These are phyloP conservation scores for Ustilago trichophora DNA, from an alignment of 1,284 basidiomycete species.

Conservation along the genomic window DNA sequence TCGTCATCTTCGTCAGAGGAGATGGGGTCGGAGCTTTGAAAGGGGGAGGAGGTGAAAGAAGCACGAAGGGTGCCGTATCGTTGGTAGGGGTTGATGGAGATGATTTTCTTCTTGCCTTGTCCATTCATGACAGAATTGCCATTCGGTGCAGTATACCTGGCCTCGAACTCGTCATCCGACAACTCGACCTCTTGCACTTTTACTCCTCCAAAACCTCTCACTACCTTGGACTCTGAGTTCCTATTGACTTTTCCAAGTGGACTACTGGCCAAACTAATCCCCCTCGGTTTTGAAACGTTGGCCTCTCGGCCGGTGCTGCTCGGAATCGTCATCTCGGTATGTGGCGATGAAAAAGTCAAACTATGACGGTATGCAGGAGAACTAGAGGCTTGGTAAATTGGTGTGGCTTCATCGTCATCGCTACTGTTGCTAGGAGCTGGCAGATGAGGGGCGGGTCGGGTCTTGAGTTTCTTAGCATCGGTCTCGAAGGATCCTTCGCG, in stretches of 20 bases:
- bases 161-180: slow-evolving; percentile 37
- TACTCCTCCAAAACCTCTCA: slow-evolving; percentile 2
- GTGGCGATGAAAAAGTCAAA: slow-evolving; percentile 34
- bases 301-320: slow-evolving; percentile 22
- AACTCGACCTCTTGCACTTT: slow-evolving; percentile 24
- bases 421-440: slow-evolving; percentile 13
- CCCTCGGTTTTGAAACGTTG: no score
- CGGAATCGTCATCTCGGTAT: slow-evolving; percentile 24
- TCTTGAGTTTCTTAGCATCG: slow-evolving; percentile 15
- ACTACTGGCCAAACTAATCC: no score
- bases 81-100: slow-evolving; percentile 45
- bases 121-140: no score
- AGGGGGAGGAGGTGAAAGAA: neutral
- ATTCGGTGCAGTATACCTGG: neutral
- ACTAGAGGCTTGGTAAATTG: neutral
- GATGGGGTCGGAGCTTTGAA: no score
- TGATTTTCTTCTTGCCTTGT: slow-evolving; percentile 8
- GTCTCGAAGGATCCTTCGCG: neutral
- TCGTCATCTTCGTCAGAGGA: no score
- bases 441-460: neutral
- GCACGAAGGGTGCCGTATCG: slow-evolving; percentile 23
- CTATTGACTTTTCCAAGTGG: neutral
- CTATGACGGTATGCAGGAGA: slow-evolving; percentile 20
- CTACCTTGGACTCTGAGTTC: no score
- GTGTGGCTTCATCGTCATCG: slow-evolving; percentile 3